These are phyloP conservation scores for Verticillium klebahnii DNA, from an alignment of 2,329 filamentous ascomycete species.

Conservation along the genomic window DNA sequence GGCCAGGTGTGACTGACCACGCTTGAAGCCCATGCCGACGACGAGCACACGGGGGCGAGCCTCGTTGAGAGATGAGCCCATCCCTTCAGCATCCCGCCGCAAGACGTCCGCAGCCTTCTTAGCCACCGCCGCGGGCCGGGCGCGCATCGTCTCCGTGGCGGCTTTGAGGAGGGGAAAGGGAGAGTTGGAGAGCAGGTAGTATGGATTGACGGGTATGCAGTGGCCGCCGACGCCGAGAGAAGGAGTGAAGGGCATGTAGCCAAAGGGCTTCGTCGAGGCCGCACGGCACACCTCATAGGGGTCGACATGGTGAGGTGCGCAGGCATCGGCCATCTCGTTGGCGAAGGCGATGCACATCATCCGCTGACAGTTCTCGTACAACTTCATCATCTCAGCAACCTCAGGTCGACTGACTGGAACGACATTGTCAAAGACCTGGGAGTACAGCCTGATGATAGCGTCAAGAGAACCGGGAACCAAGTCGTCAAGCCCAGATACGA, in stretches of 20 bases:
- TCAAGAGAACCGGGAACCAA: constrained; percentile 24
- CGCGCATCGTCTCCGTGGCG: constrained; percentile 27
- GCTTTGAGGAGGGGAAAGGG: constrained; percentile 29
- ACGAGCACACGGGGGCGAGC: constrained; percentile 31
- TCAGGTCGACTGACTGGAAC: constrained; percentile 34
- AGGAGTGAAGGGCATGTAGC: constrained; percentile 31
- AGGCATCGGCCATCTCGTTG: constrained; percentile 40
- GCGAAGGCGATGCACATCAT: constrained; percentile 36
- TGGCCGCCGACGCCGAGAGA: constrained; percentile 36
- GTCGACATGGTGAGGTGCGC: constrained; percentile 27
- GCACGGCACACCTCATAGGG: constrained; percentile 32
- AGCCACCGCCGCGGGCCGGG: constrained; percentile 23
- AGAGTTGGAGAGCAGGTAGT: constrained; percentile 32
- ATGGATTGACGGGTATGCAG: constrained; percentile 39
- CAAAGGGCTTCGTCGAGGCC: constrained; percentile 33
- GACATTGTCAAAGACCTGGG: constrained; percentile 28
- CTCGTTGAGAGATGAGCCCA: constrained; percentile 3
- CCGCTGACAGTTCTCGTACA: constrained; percentile 41
- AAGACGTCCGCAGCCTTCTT: constrained; percentile 6
- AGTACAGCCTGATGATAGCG: constrained; percentile 30
- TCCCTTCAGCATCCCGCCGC: neutral
- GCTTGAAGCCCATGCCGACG: constrained; percentile 46
- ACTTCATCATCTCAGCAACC: constrained; percentile 40
- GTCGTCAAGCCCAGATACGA: constrained; percentile 34
- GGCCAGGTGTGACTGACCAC: constrained; percentile 40